phyloP scores from a whole-genome alignment of 768 basidiomycete genomes.

The Serendipita sp. region DNA sequence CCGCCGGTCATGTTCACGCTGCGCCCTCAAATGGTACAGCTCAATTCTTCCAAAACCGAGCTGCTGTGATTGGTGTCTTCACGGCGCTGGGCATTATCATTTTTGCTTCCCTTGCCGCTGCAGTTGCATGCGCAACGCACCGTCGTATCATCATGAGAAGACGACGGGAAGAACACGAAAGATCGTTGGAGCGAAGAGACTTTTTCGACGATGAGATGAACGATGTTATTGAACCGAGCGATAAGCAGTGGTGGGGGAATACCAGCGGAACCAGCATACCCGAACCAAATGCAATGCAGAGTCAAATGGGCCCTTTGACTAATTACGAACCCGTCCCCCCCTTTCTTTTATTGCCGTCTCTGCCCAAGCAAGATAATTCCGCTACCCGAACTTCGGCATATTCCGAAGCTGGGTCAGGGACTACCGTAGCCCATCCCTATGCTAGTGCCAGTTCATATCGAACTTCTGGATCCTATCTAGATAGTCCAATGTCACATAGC shows the following conservation, averaged over 20 bases:
- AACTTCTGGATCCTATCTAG: not conserved
- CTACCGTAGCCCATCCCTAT: not conserved
- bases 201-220: constrained; percentile 3
- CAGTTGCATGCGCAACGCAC: not conserved
- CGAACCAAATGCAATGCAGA: not conserved
- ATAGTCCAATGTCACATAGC: not conserved
- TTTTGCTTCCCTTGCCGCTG: not conserved
- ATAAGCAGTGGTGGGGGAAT: constrained; percentile 2
- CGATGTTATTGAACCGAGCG: not conserved
- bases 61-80: not conserved
- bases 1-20: not conserved
- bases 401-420: not conserved
- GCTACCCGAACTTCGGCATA: not conserved
- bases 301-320: too few relatives aligned
- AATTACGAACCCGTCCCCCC: too few relatives aligned
- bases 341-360: too few relatives aligned
- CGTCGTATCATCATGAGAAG: not conserved
- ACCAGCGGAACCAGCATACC: constrained; percentile 1
- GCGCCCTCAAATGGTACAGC: not conserved
- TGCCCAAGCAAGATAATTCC: not conserved
- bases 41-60: not conserved
- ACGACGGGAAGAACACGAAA: not conserved
- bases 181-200: not conserved
- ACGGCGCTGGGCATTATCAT: not conserved
- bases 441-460: not conserved